Evolutionary conservation across 1,284 basidiomycete species (phyloP).

Genomic region (Cystodermella granulosa): DNA sequence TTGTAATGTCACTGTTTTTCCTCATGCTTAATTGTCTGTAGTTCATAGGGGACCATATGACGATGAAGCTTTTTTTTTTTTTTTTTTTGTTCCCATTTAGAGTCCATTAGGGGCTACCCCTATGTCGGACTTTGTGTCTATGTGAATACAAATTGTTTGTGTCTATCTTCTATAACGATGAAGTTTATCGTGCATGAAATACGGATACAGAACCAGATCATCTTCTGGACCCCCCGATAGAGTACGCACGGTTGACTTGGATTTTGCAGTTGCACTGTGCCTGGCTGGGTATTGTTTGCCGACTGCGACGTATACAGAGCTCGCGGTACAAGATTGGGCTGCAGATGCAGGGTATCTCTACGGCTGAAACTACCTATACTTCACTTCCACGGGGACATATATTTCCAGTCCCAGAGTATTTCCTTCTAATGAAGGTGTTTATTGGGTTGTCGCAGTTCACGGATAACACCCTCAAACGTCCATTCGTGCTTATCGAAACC

Average conservation of each 20-base stretch:
- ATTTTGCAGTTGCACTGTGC: constrained; percentile 73
- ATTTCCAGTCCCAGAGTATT: neutral
- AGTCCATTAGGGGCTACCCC: too few relatives aligned
- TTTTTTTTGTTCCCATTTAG: too few relatives aligned
- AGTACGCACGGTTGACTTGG: constrained; percentile 89
- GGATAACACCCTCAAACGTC: constrained; percentile 71
- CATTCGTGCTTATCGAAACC: constrained; percentile 81
- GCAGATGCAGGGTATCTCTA: constrained; percentile 67
- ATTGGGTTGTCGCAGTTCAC: constrained; percentile 70
- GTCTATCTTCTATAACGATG: too few relatives aligned
- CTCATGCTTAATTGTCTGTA: constrained; percentile 21
- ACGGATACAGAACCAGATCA: constrained; percentile 96
- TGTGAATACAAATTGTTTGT: too few relatives aligned
- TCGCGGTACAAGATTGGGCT: constrained; percentile 94
- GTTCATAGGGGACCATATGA: constrained; percentile 66
- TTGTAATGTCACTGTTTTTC: constrained; percentile 5
- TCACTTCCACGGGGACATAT: constrained; percentile 57
- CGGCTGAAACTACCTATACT: constrained; percentile 73
- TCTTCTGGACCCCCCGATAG: constrained; percentile 98
- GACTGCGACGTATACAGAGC: constrained; percentile 82
- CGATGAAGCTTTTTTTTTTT: too few relatives aligned
- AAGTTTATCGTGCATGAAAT: constrained; percentile 90
- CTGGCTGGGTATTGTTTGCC: constrained; percentile 74
- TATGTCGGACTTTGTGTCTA: too few relatives aligned
- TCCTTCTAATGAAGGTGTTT: neutral